Conservation (phyloP, 352 stramenopile species). For the Pythium pectinolyticum region DNA sequence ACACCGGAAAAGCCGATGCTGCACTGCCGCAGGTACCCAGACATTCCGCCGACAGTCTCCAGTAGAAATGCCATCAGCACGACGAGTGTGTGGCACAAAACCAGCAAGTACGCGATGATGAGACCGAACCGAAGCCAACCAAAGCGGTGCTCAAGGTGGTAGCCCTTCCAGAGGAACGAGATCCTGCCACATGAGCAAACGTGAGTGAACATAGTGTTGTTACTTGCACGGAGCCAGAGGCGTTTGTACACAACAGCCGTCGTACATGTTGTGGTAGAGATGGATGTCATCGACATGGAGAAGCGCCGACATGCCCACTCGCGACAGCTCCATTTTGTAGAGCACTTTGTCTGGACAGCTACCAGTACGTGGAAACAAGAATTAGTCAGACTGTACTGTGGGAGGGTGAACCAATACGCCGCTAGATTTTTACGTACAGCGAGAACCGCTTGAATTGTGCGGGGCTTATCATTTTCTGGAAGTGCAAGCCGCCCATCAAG, state of each 20-base stretch:
- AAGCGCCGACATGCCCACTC: conserved; percentile 71
- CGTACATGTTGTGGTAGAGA: conserved; percentile 91
- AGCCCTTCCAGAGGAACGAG: conserved; percentile 85
- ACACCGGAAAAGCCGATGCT: conserved; percentile 79
- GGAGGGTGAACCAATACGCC: no score
- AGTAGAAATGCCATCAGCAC: conserved; percentile 42
- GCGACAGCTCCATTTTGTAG: conserved; percentile 32
- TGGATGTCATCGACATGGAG: conserved; percentile 85
- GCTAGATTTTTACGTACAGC: conserved; percentile 43
- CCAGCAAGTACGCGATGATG: conserved; percentile 51
- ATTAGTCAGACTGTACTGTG: no score
- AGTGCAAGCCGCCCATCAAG: conserved; percentile 58
- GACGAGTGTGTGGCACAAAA: conserved; percentile 63
- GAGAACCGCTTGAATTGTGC: conserved; percentile 40
- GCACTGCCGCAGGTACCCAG: conserved; percentile 40
- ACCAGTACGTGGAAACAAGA: no score
- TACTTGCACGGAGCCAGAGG: no score
- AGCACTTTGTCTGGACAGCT: conserved; percentile 74
- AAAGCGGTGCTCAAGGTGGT: conserved; percentile 64
- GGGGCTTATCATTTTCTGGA: conserved; percentile 45
- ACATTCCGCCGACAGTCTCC: conserved; percentile 32
- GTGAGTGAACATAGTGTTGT: no score
- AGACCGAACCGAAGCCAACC: conserved; percentile 52
- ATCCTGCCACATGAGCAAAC: conserved; percentile 42
- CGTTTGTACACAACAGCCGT: no score